Base-by-base conservation (phyloP, 2,329 filamentous ascomycete species). In the Colletotrichum falcatum region DNA sequence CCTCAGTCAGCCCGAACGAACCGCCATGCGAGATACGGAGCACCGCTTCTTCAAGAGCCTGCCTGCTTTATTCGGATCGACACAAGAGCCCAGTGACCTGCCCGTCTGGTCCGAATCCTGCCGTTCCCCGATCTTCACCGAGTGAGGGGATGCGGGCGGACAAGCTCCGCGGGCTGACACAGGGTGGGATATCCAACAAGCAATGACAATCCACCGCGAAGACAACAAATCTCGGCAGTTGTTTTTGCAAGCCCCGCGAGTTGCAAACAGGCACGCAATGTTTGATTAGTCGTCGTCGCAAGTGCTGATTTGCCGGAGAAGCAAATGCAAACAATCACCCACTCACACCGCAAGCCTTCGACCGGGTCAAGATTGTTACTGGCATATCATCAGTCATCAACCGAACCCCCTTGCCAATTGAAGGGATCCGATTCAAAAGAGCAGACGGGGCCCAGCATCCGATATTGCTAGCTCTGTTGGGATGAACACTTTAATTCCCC, bases 11-110 rank as follows among this genome's bases (percentile, higher is more conserved):
- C 18, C 56, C 11, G n/a, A n/a, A n/a, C n/a, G n/a, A 26, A 53
- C 18, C 30, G 46, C 44, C 33, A 28, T 30, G 33, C 28, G 46
- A 37, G 44, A 20, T 56, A 28, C 28, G n/a, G n/a, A n/a, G n/a
- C 20, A 37, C 30, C 30, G 4, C 3, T 20, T 30, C 16, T 20
- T 16, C 42, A 30, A 35, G 42, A 33, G 51, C 28, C 16, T 58
- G 51, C 28, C 16, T 58, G 56, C 28, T 70, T n/a, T 62, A 67
- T 37, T 62, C 23, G 53, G 53, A 67, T 67, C 64, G 23, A 35
- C 63, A 64, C 26, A 53, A 46, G 14, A 39, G 12, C 55, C 23
- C 46, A 35, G 39, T 39, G 33, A 37, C 26, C 39, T 66, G 42
- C 54, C 58, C 30, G 33, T 42, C 62, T 46, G 35, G 39, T n/a